A percentile compares a stretch with the other conserved stretches of the same genome.
Evolutionary conservation across 305 asterid species (phyloP).

Genomic region (Plantago lanceolata): DNA sequence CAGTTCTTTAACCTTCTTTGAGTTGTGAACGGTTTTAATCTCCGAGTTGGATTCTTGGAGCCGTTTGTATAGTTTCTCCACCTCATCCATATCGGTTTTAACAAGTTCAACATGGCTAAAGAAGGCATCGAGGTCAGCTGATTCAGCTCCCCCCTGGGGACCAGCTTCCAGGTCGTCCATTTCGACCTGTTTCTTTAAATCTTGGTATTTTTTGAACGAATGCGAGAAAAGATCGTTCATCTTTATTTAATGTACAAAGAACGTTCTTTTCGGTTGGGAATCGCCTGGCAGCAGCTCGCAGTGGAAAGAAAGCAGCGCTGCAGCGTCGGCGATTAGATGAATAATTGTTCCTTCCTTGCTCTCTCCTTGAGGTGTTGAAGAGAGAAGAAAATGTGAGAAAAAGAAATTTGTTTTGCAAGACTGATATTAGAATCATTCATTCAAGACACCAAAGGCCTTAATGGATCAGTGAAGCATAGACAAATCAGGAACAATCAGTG

Average conservation of each 20-base stretch:
- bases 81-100: slow-evolving; percentile 59
- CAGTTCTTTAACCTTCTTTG: slow-evolving; percentile 59
- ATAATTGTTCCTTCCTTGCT: slow-evolving; percentile 36
- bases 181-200: slow-evolving; percentile 33
- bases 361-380: slow-evolving; percentile 44
- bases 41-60: slow-evolving; percentile 62
- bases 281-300: slow-evolving; percentile 12
- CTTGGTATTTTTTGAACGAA: slow-evolving; percentile 62
- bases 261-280: neutral
- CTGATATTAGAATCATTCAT: slow-evolving; percentile 26
- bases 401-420: slow-evolving; percentile 27
- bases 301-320: slow-evolving; percentile 1
- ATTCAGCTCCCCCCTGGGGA: slow-evolving; percentile 32
- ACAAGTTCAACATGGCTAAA: slow-evolving; percentile 68
- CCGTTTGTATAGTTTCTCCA: slow-evolving; percentile 53
- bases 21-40: slow-evolving; percentile 49
- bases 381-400: slow-evolving; percentile 61
- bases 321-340: neutral
- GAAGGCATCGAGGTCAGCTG: slow-evolving; percentile 56
- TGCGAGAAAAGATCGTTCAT: slow-evolving; percentile 88
- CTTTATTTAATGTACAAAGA: slow-evolving; percentile 14
- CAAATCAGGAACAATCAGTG: slow-evolving; percentile 24
- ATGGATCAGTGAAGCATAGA: slow-evolving; percentile 17
- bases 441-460: slow-evolving; percentile 6
- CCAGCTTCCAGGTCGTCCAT: slow-evolving; percentile 60